Percentiles rank a stretch among this genome's conserved stretches.
Conservation (phyloP, 139 green algal genomes). For the Chlorella sorokiniana region DNA sequence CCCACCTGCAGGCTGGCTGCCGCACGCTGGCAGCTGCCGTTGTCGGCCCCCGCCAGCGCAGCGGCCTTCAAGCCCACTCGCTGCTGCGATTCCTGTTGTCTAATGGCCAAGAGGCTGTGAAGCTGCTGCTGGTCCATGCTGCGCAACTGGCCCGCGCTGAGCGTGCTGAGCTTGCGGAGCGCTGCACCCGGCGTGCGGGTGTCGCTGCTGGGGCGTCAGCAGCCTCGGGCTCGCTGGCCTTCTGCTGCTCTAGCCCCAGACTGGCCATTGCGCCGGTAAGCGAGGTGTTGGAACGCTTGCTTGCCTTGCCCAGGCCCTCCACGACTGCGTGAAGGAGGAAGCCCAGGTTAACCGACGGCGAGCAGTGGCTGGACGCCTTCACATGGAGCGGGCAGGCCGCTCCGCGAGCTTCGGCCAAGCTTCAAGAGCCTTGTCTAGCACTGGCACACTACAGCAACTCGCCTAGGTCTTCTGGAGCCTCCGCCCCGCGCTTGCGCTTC, state of each 20-base stretch:
- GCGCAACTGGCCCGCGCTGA: conserved; percentile 38
- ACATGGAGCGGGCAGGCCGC: not conserved
- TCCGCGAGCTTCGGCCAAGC: no score
- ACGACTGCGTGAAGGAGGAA: no score
- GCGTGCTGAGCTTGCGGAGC: conserved; percentile 30
- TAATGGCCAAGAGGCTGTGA: not conserved
- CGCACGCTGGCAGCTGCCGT: not conserved
- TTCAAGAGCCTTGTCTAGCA: no score
- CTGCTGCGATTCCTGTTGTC: not conserved
- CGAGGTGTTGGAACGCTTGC: conserved; percentile 22
- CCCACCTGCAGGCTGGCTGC: conserved; percentile 1
- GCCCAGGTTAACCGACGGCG: no score
- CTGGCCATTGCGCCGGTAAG: conserved; percentile 5
- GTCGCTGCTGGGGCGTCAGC: not conserved
- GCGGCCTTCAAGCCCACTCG: not conserved
- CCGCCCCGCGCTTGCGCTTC: conserved; percentile 33
- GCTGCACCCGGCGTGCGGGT: not conserved
- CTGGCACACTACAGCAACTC: no score
- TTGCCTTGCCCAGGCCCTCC: conserved; percentile 1
- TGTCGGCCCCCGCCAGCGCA: not conserved
- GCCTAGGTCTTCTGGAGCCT: conserved; percentile 39
- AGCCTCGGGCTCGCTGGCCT: not conserved
- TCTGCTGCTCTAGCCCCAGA: conserved; percentile 8
- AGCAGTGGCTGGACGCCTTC: not conserved
- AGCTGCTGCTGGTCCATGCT: conserved; percentile 21